These are phyloP conservation scores for Botryotinia globosa DNA, from an alignment of 2,329 filamentous ascomycete genomes.

Conservation along the genomic window DNA sequence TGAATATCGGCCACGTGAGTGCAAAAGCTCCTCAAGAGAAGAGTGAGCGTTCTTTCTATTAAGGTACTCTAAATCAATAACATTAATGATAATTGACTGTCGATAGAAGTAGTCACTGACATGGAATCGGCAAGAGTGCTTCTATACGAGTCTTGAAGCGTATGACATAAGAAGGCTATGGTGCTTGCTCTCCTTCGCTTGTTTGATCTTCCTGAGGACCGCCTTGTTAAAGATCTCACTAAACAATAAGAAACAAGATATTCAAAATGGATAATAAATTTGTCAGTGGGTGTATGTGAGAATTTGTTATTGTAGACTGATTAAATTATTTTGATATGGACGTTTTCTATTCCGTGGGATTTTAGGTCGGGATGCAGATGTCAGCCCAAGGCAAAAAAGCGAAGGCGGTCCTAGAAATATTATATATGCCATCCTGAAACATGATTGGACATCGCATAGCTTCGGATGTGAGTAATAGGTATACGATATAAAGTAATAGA, in stretches of 20 bases:
- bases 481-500: neutral
- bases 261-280: neutral
- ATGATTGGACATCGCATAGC: neutral
- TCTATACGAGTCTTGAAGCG: neutral
- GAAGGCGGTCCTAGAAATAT: conserved; percentile 13
- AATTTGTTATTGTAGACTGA: neutral
- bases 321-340: neutral
- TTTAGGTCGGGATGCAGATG: neutral
- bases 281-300: neutral
- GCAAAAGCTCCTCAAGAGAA: neutral
- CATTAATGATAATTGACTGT: neutral
- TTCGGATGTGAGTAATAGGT: neutral
- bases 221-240: neutral
- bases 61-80: neutral
- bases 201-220: neutral
- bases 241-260: neutral
- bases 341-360: neutral
- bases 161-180: neutral
- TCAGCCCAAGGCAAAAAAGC: neutral
- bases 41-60: neutral
- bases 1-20: neutral
- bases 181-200: neutral
- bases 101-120: neutral
- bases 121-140: neutral
- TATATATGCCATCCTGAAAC: neutral